Conservation (phyloP, 2,329 filamentous ascomycete genomes). For the Incumbomyces lentus region DNA sequence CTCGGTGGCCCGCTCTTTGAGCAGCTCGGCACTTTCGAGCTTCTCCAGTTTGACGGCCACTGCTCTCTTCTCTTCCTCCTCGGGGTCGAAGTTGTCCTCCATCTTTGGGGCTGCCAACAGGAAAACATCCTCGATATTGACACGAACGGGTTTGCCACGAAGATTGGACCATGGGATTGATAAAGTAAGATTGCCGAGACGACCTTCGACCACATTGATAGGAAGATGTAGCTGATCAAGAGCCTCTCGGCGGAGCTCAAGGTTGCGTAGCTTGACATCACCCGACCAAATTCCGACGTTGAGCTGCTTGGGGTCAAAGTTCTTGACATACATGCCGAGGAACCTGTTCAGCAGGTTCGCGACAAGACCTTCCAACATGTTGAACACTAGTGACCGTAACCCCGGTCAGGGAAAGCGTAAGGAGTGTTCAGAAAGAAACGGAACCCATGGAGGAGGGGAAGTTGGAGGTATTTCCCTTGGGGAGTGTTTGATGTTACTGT, state of each 20-base stretch:
- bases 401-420: constrained; percentile 50
- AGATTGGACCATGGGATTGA: constrained; percentile 97
- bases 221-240: constrained; percentile 94
- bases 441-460: not conserved
- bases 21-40: constrained; percentile 85
- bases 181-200: constrained; percentile 82
- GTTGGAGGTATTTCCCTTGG: not conserved
- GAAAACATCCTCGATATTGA: constrained; percentile 95
- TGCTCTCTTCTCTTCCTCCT: constrained; percentile 76
- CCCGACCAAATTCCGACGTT: constrained; percentile 99
- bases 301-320: constrained; percentile 94
- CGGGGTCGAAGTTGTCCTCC: constrained; percentile 83
- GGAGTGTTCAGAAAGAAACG: not conserved
- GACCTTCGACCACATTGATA: constrained; percentile 91
- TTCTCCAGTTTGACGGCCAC: constrained; percentile 98
- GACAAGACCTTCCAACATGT: constrained; percentile 94
- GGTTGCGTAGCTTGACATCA: constrained; percentile 86
- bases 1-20: constrained; percentile 86
- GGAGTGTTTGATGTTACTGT: not conserved
- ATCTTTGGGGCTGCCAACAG: constrained; percentile 90
- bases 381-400: constrained; percentile 55
- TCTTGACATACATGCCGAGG: constrained; percentile 99
- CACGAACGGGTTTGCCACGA: constrained; percentile 82
- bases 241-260: constrained; percentile 87
- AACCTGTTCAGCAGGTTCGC: constrained; percentile 97